Evolutionary conservation across 345 rosid species (phyloP).

Genomic region (Aquilaria malaccensis): DNA sequence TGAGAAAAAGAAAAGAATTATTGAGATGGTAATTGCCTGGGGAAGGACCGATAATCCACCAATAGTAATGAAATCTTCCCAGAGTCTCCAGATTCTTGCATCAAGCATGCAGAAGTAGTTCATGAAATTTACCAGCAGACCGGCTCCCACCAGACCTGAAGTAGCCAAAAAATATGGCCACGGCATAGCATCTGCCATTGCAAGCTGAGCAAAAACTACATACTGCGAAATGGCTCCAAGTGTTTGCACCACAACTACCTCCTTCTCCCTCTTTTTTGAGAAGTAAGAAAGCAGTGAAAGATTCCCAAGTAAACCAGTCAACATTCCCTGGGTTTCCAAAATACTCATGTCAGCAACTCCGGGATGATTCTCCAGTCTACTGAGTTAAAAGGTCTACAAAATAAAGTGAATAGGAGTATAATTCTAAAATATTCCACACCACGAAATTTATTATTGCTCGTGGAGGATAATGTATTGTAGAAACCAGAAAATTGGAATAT

Average conservation of each 20-base stretch:
- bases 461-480: too few species aligned
- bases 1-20: too few species aligned
- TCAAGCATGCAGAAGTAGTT: constrained; percentile 48
- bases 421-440: background rate
- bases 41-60: constrained; percentile 79
- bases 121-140: constrained; percentile 52
- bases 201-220: constrained; percentile 67
- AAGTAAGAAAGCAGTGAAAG: constrained; percentile 83
- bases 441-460: too few species aligned
- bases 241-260: constrained; percentile 73
- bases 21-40: constrained; percentile 38
- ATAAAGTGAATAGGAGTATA: background rate
- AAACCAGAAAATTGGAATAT: too few species aligned
- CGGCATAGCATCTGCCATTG: constrained; percentile 85
- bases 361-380: background rate
- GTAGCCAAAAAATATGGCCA: constrained; percentile 39
- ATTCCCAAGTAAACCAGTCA: constrained; percentile 84
- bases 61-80: constrained; percentile 83
- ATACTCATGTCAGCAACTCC: constrained; percentile 5
- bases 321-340: constrained; percentile 64
- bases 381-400: background rate
- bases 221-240: constrained; percentile 60
- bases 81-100: constrained; percentile 46
- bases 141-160: constrained; percentile 49
- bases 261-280: constrained; percentile 69